Evolutionary conservation across 495 filamentous ascomycete genomes (phyloP), one percentile per base, ranked within the genome.

Genomic region (Annulohypoxylon maeteangense): DNA sequence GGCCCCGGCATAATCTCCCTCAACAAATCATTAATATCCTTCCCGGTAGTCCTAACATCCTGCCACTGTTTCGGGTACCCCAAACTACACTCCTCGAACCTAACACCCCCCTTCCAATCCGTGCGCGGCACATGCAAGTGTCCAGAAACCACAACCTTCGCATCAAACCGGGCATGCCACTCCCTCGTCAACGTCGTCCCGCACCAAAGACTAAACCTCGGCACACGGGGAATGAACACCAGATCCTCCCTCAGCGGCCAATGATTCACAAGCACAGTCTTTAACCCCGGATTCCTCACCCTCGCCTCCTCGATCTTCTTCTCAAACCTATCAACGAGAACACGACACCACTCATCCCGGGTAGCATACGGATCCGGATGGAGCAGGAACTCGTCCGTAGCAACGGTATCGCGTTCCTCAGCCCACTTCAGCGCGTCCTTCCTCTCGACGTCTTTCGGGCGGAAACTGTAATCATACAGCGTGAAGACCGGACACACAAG

Each of bases 381-480:
- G 29, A 79, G 59, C 53, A 78, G 62, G 64, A 76, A 75, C 74
- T 79, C 77, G 67, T 79, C 77, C 11, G 77, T 78, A 10, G 77
- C 77, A 12, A 76, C 68, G 10, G 70, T 75, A 36, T 79, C 72
- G 38, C 42, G 36, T 62, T 78, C 75, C 71, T 76, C 74, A 16
- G 77, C 77, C 77, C 77, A 79, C 31, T 63, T 56, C 25, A 79
- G 60, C 3, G 77, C 77, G 44, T 20, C 29, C 51, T 68, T 74
- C 62, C 77, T 71, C 5, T 56, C 54, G 16, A 79, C 70, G 16
- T 76, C 47, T 3, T 45, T 63, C 0, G 77, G 77, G 5, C 77
- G 75, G 68, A 79, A 79, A 51, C 75, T 78, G 68, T 79, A 79
- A 61, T 79, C 77, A 65, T 79, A 79, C 12, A 79, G 72, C n/a